Evolutionary conservation across 352 stramenopile species (phyloP), one percentile per base, ranked within the genome.

Genomic region (Pythium sp.): DNA sequence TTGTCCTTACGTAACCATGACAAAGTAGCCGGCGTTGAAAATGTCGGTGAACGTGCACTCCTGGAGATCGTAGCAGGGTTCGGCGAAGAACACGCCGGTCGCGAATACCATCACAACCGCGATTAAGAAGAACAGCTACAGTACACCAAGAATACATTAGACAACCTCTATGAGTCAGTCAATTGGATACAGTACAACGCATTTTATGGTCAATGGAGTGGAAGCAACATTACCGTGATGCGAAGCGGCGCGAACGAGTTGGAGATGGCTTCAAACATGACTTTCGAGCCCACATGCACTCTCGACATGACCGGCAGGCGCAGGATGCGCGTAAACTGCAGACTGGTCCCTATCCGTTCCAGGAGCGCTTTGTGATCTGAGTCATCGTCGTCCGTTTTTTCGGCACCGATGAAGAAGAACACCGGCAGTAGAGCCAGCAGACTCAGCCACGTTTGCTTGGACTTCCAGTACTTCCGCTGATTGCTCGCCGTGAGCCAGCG

Each of bases 1-100:
- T 38, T 38, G 32, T 38, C 24, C 34, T 47, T 81, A 87, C 76
- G 80, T 88, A 46, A 82, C 56, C 79, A 89, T 89, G 54, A 87
- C 70, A 30, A 81, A 89, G 69, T 89, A 89, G 20, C 71, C 79
- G 0, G 80, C 72, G 68, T 89, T 89, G 57, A 89, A 81, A 51
- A 89, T 83, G 49, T 89, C 80, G 2, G 79, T 86, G 60, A 89
- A 89, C 1, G 70, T 75, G 67, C 78, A 88, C 3, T 70, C 76
- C 20, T 78, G 53, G 1, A 86, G 64, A 30, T 88, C 69, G 59
- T 86, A 88, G 55, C 80, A 88, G 15, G 80, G 80, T 36, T 86
- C 70, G n/a, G 78, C 70, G 49, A 85, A 86, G 68, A 81, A 88
- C 18, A 88, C 76, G 5, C 71, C 75, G 8, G 80, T 86, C 5